Base-by-base conservation (phyloP, 2,329 filamentous ascomycete genomes). In the Aspergillus nomiae region DNA sequence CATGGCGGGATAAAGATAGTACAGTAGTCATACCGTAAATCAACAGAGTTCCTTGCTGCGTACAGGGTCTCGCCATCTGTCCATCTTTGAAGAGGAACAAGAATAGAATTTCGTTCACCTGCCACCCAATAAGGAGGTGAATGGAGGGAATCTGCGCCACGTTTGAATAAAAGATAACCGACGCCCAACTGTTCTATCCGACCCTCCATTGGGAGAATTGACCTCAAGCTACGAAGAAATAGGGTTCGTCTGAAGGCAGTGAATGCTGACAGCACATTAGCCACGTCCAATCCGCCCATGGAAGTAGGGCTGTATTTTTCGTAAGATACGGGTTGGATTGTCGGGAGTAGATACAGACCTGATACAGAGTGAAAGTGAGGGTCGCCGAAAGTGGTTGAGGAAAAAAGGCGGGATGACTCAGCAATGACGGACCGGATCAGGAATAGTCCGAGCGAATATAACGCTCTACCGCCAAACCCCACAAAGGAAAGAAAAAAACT, bases 401-500 rank as follows among this genome's bases (percentile, higher is more conserved):
- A 32, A 21, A 53, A 51, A 16, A 11, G 5, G 46, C 16, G 46
- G 46, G n/a, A 28, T 62, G 34, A 62, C 45, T 62, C 60, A 58
- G 55, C 59, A 19, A 21, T 34, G 9, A n/a, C 46, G 48, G 46
- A 50, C 2, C 56, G 60, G 60, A 59, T 32, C 32, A 60, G n/a
- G 2, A 21, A 55, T 55, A 38, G n/a, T 55, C 51, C 51, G 51
- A 55, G 51, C 32, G n/a, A 55, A 55, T 55, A 55, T 55, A 55
- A 55, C 30, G 51, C n/a, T 26, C 32, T 32, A 36, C n/a, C 58
- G 48, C 45, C 56, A 43, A 55, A 60, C 59, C 59, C 65, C 65
- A 66, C 65, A 64, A 59, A 64, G 57, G 63, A 65, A 64, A 57
- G 21, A 58, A 60, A 60, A 54, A 54, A 55, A 38, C 51, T 58